Evolutionary conservation across 805 yeast genomes (phyloP).

Genomic region (Nakazawaea pomicola): DNA sequence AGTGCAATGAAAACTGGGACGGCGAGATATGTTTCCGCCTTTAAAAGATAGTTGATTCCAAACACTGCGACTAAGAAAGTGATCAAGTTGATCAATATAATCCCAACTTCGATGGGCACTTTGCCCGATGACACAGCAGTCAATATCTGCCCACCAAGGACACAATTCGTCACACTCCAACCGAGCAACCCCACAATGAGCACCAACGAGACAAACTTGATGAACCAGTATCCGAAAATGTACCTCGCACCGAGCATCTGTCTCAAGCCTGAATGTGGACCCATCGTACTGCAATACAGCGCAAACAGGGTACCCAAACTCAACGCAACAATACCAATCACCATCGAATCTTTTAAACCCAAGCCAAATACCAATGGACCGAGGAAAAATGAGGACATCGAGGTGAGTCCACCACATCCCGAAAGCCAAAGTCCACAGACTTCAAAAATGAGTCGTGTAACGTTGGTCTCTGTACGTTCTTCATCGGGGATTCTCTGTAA

Average conservation of each 20-base stretch:
- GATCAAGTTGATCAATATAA: slow-evolving; percentile 59
- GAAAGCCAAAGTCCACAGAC: slow-evolving; percentile 82
- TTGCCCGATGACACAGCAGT: slow-evolving; percentile 58
- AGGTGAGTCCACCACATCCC: slow-evolving; percentile 83
- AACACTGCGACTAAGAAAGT: slow-evolving; percentile 67
- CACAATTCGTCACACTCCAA: slow-evolving; percentile 92
- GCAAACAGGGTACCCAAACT: slow-evolving; percentile 71
- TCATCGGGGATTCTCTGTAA: slow-evolving; percentile 71
- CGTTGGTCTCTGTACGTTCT: too few species aligned
- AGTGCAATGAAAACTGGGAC: slow-evolving; percentile 67
- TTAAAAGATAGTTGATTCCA: slow-evolving; percentile 69
- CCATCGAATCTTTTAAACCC: slow-evolving; percentile 59
- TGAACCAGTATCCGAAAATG: slow-evolving; percentile 83
- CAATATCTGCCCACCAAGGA: slow-evolving; percentile 82
- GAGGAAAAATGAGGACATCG: slow-evolving; percentile 78
- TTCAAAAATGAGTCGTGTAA: too few species aligned
- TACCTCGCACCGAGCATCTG: slow-evolving; percentile 83
- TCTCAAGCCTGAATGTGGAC: slow-evolving; percentile 85
- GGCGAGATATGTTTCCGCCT: slow-evolving; percentile 63
- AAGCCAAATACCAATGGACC: slow-evolving; percentile 71
- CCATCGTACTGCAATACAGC: slow-evolving; percentile 81
- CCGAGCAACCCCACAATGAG: slow-evolving; percentile 76
- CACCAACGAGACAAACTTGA: slow-evolving; percentile 67
- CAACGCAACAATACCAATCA: slow-evolving; percentile 59
- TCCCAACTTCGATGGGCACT: slow-evolving; percentile 70